Evolutionary conservation across 1,139 yeast species (phyloP).

Genomic region (Geotrichum histeridarum): DNA sequence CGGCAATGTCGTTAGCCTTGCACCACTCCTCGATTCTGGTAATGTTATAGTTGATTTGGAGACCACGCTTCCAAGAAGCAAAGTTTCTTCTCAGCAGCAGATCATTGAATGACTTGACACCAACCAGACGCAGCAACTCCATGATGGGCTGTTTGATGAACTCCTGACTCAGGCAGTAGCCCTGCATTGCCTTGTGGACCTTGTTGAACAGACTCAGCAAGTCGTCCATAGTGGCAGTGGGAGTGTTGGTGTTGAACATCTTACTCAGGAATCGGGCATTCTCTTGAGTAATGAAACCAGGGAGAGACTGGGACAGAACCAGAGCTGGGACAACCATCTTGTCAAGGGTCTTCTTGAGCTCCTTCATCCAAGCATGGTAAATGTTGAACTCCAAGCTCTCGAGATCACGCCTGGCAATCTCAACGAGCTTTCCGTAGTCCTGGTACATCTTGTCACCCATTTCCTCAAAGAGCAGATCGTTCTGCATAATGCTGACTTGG

Average conservation of each 20-base stretch:
- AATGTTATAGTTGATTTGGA: conserved; percentile 92
- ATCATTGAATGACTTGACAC: conserved; percentile 93
- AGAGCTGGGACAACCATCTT: conserved; percentile 93
- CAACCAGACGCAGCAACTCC: conserved; percentile 80
- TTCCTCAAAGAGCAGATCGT: conserved; percentile 71
- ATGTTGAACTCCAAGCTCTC: conserved; percentile 90
- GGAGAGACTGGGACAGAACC: conserved; percentile 87
- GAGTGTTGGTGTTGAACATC: conserved; percentile 61
- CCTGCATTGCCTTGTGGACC: conserved; percentile 90
- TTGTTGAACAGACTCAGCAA: conserved; percentile 82
- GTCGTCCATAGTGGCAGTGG: conserved; percentile 91
- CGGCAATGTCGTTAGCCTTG: conserved; percentile 86
- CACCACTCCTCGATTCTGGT: conserved; percentile 99
- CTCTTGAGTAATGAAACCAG: conserved; percentile 92
- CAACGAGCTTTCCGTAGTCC: conserved; percentile 83
- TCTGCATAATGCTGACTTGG: conserved; percentile 79
- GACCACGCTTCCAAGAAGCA: conserved; percentile 95
- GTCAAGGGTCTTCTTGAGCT: conserved; percentile 84
- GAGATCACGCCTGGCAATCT: conserved; percentile 89
- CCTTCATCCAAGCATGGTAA: conserved; percentile 96
- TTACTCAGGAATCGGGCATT: conserved; percentile 79
- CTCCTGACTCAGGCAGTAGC: conserved; percentile 79
- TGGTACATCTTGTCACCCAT: conserved; percentile 89
- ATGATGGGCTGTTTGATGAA: conserved; percentile 81
- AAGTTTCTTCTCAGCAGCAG: conserved; percentile 91